Conservation (phyloP, 2,329 filamentous ascomycete genomes). For the Colletotrichum neosansevieriae region DNA sequence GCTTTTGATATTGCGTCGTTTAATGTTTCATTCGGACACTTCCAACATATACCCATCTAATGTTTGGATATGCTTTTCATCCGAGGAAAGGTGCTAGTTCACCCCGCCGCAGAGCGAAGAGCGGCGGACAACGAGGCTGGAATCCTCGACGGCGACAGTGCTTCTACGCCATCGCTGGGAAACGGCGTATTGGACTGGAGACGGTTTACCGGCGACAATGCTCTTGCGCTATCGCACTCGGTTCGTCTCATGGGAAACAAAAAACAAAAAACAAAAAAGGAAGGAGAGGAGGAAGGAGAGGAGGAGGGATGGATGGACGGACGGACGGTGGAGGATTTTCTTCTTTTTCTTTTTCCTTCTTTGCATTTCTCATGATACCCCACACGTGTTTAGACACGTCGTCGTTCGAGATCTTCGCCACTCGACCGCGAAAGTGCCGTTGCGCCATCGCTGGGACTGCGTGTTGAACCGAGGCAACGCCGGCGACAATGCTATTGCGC, state of each 20-base stretch:
- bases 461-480: constrained; percentile 60
- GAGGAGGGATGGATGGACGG: not conserved
- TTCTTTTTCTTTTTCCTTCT: constrained; percentile 30
- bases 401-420: constrained; percentile 54
- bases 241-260: constrained; percentile 37
- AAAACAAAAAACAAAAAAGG: constrained; percentile 31
- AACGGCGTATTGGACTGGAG: constrained; percentile 59
- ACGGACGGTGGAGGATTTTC: constrained; percentile 10
- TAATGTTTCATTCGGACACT: constrained; percentile 24
- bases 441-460: constrained; percentile 69
- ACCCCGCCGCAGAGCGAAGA: constrained; percentile 22
- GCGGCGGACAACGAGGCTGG: constrained; percentile 40
- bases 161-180: constrained; percentile 61
- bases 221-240: constrained; percentile 62
- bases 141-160: constrained; percentile 55
- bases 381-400: constrained; percentile 59
- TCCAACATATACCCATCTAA: constrained; percentile 41
- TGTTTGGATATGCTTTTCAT: constrained; percentile 47
- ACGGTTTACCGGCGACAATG: constrained; percentile 61
- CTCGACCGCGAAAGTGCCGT: constrained; percentile 67
- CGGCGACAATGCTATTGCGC: constrained; percentile 67
- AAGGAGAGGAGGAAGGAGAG: not conserved
- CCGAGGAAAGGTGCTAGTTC: constrained; percentile 42
- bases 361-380: constrained; percentile 55
- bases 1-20: constrained; percentile 28